Percentiles rank a stretch among this genome's conserved stretches.
phyloP scores from a whole-genome alignment of 2,329 filamentous ascomycete genomes.

The Fusarium sororula region DNA sequence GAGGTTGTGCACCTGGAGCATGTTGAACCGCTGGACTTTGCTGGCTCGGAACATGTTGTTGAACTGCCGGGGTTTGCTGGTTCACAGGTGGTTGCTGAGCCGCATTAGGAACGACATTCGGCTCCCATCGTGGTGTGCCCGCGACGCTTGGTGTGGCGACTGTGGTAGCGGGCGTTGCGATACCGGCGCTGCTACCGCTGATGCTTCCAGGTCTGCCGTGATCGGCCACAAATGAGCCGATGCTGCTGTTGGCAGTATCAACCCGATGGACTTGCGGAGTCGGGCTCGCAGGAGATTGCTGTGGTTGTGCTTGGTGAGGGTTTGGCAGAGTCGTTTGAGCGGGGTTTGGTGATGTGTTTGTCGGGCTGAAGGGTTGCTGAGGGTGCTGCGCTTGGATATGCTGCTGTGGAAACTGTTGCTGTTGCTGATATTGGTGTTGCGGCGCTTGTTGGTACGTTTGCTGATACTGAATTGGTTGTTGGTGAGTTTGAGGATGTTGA shows the following conservation, averaged over 20 bases:
- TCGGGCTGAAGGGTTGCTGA: not conserved
- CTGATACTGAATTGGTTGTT: constrained; percentile 2
- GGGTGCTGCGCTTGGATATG: not conserved
- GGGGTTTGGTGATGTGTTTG: not conserved
- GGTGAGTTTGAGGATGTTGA: not conserved
- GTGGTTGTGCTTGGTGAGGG: not conserved
- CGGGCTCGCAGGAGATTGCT: not conserved
- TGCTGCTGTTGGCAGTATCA: constrained; percentile 2
- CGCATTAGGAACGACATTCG: not conserved
- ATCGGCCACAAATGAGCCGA: not conserved
- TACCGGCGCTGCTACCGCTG: constrained; percentile 12
- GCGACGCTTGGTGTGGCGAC: constrained; percentile 6
- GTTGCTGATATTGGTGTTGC: not conserved
- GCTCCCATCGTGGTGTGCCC: constrained; percentile 13
- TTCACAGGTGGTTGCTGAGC: not conserved
- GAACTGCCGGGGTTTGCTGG: not conserved
- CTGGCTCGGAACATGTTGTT: not conserved
- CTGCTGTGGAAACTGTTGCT: not conserved
- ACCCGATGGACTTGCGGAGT: not conserved
- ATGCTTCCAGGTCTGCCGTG: constrained; percentile 18
- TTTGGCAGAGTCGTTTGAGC: not conserved
- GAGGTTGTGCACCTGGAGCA: not conserved
- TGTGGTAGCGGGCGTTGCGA: constrained; percentile 18
- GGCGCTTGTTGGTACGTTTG: not conserved
- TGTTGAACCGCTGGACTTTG: not conserved